phyloP scores from a whole-genome alignment of 305 asterid species.

The Fraxinus platypoda region DNA sequence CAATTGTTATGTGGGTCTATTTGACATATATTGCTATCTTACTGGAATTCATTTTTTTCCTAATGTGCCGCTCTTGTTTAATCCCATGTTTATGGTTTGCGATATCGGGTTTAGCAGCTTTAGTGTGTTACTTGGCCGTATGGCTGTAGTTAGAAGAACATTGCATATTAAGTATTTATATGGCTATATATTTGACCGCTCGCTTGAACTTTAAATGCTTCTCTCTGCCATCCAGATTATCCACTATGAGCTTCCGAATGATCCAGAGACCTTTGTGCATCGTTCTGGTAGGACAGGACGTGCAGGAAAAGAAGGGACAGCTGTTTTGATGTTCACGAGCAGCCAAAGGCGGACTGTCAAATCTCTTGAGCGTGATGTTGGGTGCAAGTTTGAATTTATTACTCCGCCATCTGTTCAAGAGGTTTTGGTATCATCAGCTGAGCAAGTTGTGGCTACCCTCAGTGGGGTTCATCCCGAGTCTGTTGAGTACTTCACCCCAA shows the following conservation, averaged over 20 bases:
- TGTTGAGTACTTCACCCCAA: constrained; percentile 72
- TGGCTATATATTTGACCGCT: neutral
- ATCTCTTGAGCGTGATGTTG: constrained; percentile 85
- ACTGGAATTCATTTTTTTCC: neutral
- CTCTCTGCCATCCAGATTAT: constrained; percentile 50
- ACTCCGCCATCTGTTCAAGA: constrained; percentile 80
- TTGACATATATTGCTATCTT: neutral
- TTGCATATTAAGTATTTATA: neutral
- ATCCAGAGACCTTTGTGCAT: constrained; percentile 93
- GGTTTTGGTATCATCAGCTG: constrained; percentile 86
- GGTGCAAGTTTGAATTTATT: constrained; percentile 73
- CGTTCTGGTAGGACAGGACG: constrained; percentile 98
- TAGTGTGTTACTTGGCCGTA: neutral
- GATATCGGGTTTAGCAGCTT: neutral
- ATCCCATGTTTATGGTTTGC: neutral
- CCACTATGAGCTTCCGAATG: constrained; percentile 96
- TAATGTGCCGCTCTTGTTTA: neutral
- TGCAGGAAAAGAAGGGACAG: constrained; percentile 81
- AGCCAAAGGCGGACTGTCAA: constrained; percentile 82
- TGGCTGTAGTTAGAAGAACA: neutral
- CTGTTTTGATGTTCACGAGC: constrained; percentile 77
- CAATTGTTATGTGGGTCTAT: neutral
- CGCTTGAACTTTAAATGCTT: neutral
- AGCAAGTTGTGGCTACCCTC: constrained; percentile 86
- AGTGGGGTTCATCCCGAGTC: constrained; percentile 88